A percentile compares a stretch with the other conserved stretches of the same genome.
Conservation (phyloP, 768 basidiomycete genomes). For the Boletus insuetus region DNA sequence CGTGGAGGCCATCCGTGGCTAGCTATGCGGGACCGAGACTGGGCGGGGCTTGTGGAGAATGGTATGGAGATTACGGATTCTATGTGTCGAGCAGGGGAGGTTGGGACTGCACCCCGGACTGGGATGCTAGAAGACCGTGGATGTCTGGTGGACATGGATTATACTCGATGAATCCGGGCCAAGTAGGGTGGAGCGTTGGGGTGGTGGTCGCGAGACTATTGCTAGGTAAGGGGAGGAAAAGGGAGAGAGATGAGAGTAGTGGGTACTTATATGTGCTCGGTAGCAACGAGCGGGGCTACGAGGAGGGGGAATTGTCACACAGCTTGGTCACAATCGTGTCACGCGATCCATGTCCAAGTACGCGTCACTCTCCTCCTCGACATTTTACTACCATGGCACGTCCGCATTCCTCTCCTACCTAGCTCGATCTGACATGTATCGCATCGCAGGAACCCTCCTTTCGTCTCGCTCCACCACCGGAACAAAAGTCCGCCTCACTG, state of each 20-base stretch:
- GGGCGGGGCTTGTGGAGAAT: slow-evolving; percentile 37
- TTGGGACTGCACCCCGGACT: slow-evolving; percentile 45
- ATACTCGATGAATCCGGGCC: not conserved
- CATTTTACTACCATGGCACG: slow-evolving; percentile 21
- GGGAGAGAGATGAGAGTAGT: not conserved
- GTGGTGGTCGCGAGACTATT: not conserved
- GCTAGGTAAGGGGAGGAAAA: no score
- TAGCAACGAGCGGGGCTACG: not conserved
- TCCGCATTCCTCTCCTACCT: not conserved
- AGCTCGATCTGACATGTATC: not conserved
- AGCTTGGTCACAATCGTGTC: slow-evolving; percentile 25
- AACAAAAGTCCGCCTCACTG: slow-evolving; percentile 60
- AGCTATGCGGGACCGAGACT: slow-evolving; percentile 40
- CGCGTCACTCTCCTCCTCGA: slow-evolving; percentile 11
- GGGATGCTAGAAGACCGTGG: slow-evolving; percentile 68
- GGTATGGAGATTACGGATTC: slow-evolving; percentile 68
- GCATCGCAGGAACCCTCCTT: slow-evolving; percentile 45
- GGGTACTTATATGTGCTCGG: slow-evolving; percentile 8
- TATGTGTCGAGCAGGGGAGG: slow-evolving; percentile 54
- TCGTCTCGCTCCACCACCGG: slow-evolving; percentile 58
- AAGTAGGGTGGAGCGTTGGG: not conserved
- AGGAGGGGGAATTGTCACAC: slow-evolving; percentile 28
- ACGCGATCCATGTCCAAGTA: slow-evolving; percentile 18
- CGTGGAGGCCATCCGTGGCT: slow-evolving; percentile 32
- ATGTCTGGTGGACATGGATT: slow-evolving; percentile 47